Evolutionary conservation across 805 yeast species (phyloP).

Genomic region (Myxozyma kluyveri): DNA sequence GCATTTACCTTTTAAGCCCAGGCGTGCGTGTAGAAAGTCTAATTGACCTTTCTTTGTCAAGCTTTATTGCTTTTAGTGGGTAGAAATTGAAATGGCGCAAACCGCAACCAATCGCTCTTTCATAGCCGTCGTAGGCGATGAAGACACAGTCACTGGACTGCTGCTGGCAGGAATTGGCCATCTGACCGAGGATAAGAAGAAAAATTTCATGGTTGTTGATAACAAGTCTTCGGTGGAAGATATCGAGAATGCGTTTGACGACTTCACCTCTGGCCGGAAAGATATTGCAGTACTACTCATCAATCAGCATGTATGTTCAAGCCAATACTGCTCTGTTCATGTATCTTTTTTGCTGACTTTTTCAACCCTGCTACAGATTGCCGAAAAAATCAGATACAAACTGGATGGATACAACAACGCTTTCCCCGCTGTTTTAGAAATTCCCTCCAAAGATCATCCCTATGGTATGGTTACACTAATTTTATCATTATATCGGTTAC

Average conservation of each 20-base stretch:
- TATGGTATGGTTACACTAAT: conserved; percentile 45
- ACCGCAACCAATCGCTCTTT: conserved; percentile 61
- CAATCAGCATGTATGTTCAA: conserved; percentile 65
- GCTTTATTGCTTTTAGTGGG: no score
- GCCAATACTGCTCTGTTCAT: not conserved
- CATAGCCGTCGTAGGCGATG: conserved; percentile 95
- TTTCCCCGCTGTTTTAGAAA: conserved; percentile 94
- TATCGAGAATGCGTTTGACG: conserved; percentile 68
- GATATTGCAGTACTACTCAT: conserved; percentile 91
- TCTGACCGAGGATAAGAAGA: conserved; percentile 53
- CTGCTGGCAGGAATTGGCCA: conserved; percentile 94
- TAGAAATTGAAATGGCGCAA: no score
- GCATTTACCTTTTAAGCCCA: no score
- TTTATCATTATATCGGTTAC: not conserved
- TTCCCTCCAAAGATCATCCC: conserved; percentile 98
- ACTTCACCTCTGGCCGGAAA: conserved; percentile 68
- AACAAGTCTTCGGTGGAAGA: conserved; percentile 75
- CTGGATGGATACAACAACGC: conserved; percentile 86
- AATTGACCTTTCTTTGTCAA: no score
- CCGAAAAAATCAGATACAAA: conserved; percentile 78
- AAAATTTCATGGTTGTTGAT: conserved; percentile 83
- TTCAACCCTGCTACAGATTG: conserved; percentile 44
- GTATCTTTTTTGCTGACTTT: not conserved
- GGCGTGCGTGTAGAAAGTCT: no score
- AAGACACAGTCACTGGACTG: conserved; percentile 94